Evolutionary conservation across 352 stramenopile genomes (phyloP), one percentile per base, ranked within the genome.

Genomic region (Paralagenidium karlingii): DNA sequence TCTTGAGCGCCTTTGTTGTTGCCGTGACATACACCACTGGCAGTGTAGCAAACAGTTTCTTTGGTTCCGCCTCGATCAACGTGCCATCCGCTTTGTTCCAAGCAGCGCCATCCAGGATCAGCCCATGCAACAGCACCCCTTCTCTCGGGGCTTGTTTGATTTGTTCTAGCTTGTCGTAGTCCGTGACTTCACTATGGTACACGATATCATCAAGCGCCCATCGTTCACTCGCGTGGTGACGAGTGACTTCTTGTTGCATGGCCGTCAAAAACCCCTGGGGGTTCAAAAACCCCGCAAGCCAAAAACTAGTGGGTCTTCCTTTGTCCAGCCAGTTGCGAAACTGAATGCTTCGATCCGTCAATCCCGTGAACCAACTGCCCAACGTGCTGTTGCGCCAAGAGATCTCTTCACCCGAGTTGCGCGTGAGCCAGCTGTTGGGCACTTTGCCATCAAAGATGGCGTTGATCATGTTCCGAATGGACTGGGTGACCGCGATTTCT

Each of bases 151-250:
- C 41, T 38, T 80, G 63, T 36, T 78, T 81, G 55, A 88, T 85
- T 46, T 84, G 67, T 45, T 87, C 75, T 15, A 79, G 52, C 29
- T 66, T 55, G 28, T 85, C 71, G 51, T 84, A 86, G 51, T 89
- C 75, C 5, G 71, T 89, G 40, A 86, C 71, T 45, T 86, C 74
- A 28, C 66, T 84, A 51, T 88, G 71, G 38, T 82, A 82, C 10
- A 83, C 60, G 19, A 88, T 60, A 21, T 88, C 71, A 36, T 88
- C 75, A 18, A 90, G 60, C 5, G 70, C 67, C 77, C 77, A 90
- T 9, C 68, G 68, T 25, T 89, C 75, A 33, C 50, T 76, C 10
- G 63, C 61, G 45, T 89, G 73, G 15, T 78, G 56, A 13, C 68
- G 60, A 15, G 68, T 74, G 2, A 81, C 63, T 33, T 90, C 77